phyloP scores from a whole-genome alignment of 2,329 filamentous ascomycete species.

The Lachnellula arida region DNA sequence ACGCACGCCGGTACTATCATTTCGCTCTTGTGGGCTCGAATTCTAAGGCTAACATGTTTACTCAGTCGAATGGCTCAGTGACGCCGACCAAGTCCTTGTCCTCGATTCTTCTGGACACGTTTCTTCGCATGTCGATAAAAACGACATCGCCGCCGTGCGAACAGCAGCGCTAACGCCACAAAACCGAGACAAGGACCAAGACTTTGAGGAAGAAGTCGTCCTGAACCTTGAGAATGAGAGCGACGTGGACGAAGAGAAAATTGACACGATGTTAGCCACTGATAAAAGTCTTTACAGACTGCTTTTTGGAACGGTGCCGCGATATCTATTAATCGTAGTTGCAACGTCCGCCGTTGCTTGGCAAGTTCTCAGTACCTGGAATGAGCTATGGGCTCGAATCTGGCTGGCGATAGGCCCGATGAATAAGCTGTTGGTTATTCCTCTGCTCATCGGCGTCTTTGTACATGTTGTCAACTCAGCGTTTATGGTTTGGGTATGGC shows the following conservation, averaged over 20 bases:
- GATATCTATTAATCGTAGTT: neutral
- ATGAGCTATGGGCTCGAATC: conserved; percentile 1
- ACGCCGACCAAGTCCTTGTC: conserved; percentile 1
- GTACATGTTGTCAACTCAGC: conserved; percentile 1
- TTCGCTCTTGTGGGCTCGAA: neutral
- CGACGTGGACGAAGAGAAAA: neutral
- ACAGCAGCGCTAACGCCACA: neutral
- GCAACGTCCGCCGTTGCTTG: neutral
- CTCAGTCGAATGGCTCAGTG: neutral
- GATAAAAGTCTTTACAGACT: neutral
- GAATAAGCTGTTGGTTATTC: conserved; percentile 1
- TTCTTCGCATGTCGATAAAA: conserved; percentile 2
- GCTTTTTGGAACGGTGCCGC: neutral
- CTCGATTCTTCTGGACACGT: conserved; percentile 1
- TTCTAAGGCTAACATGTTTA: neutral
- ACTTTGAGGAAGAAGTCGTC: neutral
- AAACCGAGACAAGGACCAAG: conserved; percentile 1
- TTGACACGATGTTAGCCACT: neutral
- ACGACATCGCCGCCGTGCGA: neutral
- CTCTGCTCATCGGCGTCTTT: conserved; percentile 1
- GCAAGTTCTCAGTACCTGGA: conserved; percentile 1
- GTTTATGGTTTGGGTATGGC: neutral
- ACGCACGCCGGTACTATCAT: conserved; percentile 1
- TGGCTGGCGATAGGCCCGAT: neutral
- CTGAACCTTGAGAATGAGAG: neutral